phyloP scores from a whole-genome alignment of 2,329 filamentous ascomycete genomes.

The Dactylonectria estremocensis region DNA sequence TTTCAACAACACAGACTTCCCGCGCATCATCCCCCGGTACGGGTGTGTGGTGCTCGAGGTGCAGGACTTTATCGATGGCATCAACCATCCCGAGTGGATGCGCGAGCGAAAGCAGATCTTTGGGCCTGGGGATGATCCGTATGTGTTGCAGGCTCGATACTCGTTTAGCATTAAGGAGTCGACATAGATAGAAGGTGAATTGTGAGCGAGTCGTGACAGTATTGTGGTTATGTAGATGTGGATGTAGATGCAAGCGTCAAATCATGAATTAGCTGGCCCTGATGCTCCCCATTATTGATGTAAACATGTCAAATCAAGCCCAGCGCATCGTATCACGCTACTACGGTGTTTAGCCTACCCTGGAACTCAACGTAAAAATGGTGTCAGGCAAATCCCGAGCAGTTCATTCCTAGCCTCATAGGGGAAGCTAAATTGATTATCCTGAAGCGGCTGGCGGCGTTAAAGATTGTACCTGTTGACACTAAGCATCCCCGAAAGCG shows the following conservation, averaged over 20 bases:
- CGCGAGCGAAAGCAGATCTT: constrained; percentile 74
- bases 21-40: constrained; percentile 78
- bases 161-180: constrained; percentile 67
- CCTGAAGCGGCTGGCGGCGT: too few relatives aligned
- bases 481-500: too few relatives aligned
- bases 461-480: neutral
- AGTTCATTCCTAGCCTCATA: too few relatives aligned
- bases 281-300: too few relatives aligned
- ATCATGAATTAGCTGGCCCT: neutral
- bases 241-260: neutral
- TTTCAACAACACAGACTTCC: constrained; percentile 66
- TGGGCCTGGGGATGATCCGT: constrained; percentile 71
- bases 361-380: too few relatives aligned
- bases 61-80: constrained; percentile 93
- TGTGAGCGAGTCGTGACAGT: too few relatives aligned
- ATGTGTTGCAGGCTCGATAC: constrained; percentile 75
- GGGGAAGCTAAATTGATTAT: too few relatives aligned
- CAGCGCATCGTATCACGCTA: too few relatives aligned
- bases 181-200: neutral
- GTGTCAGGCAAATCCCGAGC: too few relatives aligned
- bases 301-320: too few relatives aligned
- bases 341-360: too few relatives aligned
- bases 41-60: constrained; percentile 94
- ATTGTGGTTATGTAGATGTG: too few relatives aligned
- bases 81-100: constrained; percentile 93